Base-by-base conservation (phyloP, 805 yeast species). In the Barnettozyma siamensis region DNA sequence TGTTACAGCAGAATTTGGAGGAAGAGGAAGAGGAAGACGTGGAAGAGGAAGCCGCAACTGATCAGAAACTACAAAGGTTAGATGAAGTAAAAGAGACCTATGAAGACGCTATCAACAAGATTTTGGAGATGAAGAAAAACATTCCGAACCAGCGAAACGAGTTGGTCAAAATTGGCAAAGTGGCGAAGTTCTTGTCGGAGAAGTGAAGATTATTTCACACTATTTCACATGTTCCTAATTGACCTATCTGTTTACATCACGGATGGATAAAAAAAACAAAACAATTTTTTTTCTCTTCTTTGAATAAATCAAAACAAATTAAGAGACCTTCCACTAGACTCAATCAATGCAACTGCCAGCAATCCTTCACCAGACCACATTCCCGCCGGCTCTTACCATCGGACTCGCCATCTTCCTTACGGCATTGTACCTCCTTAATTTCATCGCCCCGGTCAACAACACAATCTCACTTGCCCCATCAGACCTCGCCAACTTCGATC, bases 381-480 rank as follows among this genome's bases (percentile, higher is more conserved):
- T 41, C 21, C 74, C 75, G 28, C 83, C 86, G 5, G 88, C 88
- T 1, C 63, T 83, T 33, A 71, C 85, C 1, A 70, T 73, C 3
- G 88, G 88, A 2, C 62, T 81, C 16, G 50, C 66, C n/a, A 64
- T 78, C 15, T 83, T 83, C 59, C 64, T 80, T 31, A 54, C 67
- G 5, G 37, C 72, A 8, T 59, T 83, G 32, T 69, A 70, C 45
- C 23, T 72, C 3, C 41, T 67, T 24, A 70, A 65, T 51, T 45
- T 44, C 35, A 18, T 57, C 38, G 31, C 48, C n/a, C 51, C 42
- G 35, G 44, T 66, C 41, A 59, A 58, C 42, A 66, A 63, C 38
- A 46, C 57, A 29, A 71, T 80, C 57, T 60, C 74, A 10, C 66
- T 84, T 45, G 65, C 69, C 32, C 83, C 93, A 12, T 58, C 65